These are phyloP conservation scores for Tetrapisispora fleetii DNA, from an alignment of 805 yeast genomes.

Conservation along the genomic window DNA sequence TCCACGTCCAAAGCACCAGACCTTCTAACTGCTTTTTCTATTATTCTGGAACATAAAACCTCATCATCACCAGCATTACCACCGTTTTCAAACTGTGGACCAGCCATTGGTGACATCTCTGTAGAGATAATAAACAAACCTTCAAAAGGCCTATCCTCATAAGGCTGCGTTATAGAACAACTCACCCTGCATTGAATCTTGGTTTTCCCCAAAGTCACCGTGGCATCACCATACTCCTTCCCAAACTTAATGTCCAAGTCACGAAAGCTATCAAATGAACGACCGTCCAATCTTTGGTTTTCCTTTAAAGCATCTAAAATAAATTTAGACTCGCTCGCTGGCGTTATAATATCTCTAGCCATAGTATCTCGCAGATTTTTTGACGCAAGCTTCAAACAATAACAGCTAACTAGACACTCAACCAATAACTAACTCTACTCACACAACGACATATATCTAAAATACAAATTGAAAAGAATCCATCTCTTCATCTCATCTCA, in stretches of 20 bases:
- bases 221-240: slow-evolving; percentile 70
- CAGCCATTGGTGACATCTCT: slow-evolving; percentile 85
- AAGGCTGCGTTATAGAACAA: slow-evolving; percentile 69
- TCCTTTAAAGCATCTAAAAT: slow-evolving; percentile 52
- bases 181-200: slow-evolving; percentile 42
- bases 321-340: slow-evolving; percentile 54
- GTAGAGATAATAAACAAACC: slow-evolving; percentile 78
- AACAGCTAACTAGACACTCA: too few relatives aligned
- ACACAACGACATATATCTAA: too few relatives aligned
- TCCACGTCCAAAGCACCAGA: slow-evolving; percentile 89
- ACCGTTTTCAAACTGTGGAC: slow-evolving; percentile 70
- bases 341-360: slow-evolving; percentile 54
- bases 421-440: too few relatives aligned
- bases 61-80: slow-evolving; percentile 68
- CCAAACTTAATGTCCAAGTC: slow-evolving; percentile 56
- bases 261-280: slow-evolving; percentile 56
- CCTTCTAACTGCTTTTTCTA: slow-evolving; percentile 86
- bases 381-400: too few relatives aligned
- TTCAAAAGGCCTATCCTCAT: slow-evolving; percentile 87
- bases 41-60: slow-evolving; percentile 64
- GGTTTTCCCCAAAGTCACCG: slow-evolving; percentile 69
- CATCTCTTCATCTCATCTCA: neutral
- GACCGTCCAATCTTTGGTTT: slow-evolving; percentile 58
- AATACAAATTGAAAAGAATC: too few relatives aligned
- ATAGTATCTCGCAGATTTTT: slow-evolving; percentile 24